A percentile compares a stretch with the other conserved stretches of the same genome.
Evolutionary conservation across 129 eudicot species (phyloP).

Genomic region (Arctium lappa): DNA sequence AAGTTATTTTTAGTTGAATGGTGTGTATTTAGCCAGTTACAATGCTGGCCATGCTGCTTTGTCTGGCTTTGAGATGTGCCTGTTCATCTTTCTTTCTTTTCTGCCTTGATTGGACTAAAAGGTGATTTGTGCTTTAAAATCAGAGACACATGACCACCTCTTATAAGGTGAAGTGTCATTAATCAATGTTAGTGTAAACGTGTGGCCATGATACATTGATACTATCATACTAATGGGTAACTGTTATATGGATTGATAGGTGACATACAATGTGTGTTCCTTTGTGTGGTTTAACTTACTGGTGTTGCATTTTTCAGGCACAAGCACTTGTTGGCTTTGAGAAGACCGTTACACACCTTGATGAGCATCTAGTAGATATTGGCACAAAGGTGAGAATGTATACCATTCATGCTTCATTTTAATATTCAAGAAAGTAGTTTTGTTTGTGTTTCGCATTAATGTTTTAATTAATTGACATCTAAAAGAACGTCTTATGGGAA

Average conservation of each 20-base stretch:
- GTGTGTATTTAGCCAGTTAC: no score
- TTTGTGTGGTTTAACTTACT: background rate
- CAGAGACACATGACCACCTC: no score
- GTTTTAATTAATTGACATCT: background rate
- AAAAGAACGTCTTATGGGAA: background rate
- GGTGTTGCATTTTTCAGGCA: constrained; percentile 39
- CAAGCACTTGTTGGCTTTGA: constrained; percentile 95
- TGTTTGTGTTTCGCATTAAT: background rate
- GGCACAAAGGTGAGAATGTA: constrained; percentile 56
- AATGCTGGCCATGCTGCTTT: no score
- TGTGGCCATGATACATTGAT: background rate
- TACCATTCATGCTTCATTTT: background rate
- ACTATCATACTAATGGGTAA: background rate
- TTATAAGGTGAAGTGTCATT: no score
- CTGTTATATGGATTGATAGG: background rate
- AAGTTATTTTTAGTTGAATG: no score
- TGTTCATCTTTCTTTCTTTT: no score
- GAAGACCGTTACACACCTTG: constrained; percentile 87
- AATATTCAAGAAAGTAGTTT: background rate
- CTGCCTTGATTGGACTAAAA: no score
- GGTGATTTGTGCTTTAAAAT: no score
- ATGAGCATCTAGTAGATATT: constrained; percentile 74
- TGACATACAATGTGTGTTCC: background rate
- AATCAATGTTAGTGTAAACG: no score
- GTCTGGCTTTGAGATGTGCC: no score